Evolutionary conservation across 352 stramenopile species (phyloP).

Genomic region (Plasmopara halstedii): DNA sequence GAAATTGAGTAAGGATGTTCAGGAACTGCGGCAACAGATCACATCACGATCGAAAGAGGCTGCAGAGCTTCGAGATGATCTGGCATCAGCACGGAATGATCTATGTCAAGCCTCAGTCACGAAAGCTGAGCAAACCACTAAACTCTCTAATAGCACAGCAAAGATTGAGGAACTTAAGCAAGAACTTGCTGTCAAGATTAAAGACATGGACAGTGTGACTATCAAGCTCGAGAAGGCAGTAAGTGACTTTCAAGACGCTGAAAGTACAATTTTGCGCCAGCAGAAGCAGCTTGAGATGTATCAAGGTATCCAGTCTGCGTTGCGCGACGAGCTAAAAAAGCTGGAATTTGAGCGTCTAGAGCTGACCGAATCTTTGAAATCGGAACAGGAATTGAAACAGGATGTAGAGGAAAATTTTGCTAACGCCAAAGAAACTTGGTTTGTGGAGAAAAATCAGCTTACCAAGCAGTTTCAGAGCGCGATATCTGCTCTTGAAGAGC

Average conservation of each 20-base stretch:
- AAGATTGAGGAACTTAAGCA: constrained; percentile 19
- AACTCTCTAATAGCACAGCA: constrained; percentile 9
- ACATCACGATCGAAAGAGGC: constrained; percentile 7
- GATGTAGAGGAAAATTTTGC: constrained; percentile 14
- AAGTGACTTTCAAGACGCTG: constrained; percentile 14
- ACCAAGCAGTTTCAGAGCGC: constrained; percentile 9
- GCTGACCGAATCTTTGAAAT: constrained; percentile 20
- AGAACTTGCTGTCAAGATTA: constrained; percentile 8
- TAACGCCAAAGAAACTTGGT: constrained; percentile 12
- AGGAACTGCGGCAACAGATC: constrained; percentile 15
- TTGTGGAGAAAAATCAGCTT: constrained; percentile 15
- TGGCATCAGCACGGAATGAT: constrained; percentile 18
- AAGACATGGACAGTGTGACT: constrained; percentile 4
- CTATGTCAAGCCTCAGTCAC: constrained; percentile 4
- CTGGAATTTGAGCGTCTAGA: constrained; percentile 23
- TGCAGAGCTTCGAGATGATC: constrained; percentile 10
- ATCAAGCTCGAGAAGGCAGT: constrained; percentile 13
- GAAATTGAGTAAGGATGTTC: constrained; percentile 10
- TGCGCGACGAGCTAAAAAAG: constrained; percentile 20
- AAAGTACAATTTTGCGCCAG: constrained; percentile 8
- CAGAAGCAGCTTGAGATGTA: constrained; percentile 21
- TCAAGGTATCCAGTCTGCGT: constrained; percentile 17
- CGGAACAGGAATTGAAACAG: constrained; percentile 22
- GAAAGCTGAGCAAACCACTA: constrained; percentile 5
- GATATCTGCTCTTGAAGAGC: constrained; percentile 15